A percentile compares a stretch with the other conserved stretches of the same genome.
phyloP scores from a whole-genome alignment of 345 rosid species.

The Lenwebbia sp. region DNA sequence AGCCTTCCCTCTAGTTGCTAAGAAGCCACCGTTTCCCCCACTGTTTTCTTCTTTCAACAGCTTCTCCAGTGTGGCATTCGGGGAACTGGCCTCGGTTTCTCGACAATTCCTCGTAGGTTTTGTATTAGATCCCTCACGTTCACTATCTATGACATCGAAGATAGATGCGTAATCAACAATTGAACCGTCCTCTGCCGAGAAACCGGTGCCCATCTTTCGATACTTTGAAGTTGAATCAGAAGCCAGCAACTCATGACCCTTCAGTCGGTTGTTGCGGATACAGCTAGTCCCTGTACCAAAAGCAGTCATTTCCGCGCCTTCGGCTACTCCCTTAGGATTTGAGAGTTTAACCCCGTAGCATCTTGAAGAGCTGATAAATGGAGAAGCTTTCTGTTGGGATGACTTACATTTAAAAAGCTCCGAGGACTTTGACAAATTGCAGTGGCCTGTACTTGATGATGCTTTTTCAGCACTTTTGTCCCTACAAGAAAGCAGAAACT shows the following conservation, averaged over 20 bases:
- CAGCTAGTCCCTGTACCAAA: background rate
- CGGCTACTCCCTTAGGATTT: background rate
- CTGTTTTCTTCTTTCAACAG: background rate
- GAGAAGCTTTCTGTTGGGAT: slow-evolving; percentile 14
- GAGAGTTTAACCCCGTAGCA: slow-evolving; percentile 13
- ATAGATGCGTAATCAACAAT: background rate
- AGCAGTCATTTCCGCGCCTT: background rate
- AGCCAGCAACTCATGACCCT: slow-evolving; percentile 8
- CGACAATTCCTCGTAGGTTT: background rate
- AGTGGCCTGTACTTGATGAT: background rate
- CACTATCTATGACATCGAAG: background rate
- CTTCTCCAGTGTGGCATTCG: background rate
- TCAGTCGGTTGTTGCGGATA: background rate
- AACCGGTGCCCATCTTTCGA: slow-evolving; percentile 1
- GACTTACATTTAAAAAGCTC: slow-evolving; percentile 11
- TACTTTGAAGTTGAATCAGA: slow-evolving; percentile 8
- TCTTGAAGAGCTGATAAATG: slow-evolving; percentile 22
- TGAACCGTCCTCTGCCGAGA: background rate
- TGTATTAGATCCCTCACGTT: background rate
- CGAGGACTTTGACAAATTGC: slow-evolving; percentile 8
- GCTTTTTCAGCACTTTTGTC: background rate
- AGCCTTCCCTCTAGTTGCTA: slow-evolving; percentile 26
- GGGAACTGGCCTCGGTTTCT: background rate
- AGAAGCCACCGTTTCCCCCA: slow-evolving; percentile 12
- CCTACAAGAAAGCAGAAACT: background rate